phyloP scores from a whole-genome alignment of 345 rosid genomes.

The Arabis hirsuta region DNA sequence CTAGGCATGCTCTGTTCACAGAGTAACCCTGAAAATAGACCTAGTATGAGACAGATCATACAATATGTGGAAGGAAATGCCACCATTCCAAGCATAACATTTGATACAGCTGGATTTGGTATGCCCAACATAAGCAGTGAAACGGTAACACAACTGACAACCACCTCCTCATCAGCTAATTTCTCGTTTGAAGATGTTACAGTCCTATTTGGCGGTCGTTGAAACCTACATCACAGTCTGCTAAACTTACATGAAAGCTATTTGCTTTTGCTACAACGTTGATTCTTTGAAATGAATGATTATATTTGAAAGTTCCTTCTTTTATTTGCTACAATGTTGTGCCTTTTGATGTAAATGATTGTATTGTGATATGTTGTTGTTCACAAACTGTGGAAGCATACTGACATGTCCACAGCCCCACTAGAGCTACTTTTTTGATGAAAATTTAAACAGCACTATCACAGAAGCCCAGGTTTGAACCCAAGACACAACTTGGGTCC shows the following conservation, averaged over 20 bases:
- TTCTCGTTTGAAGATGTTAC: slow-evolving; percentile 35
- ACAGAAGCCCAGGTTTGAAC: not conserved
- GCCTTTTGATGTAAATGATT: not conserved
- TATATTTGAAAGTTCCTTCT: not conserved
- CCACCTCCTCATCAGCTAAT: slow-evolving; percentile 37
- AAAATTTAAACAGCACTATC: not conserved
- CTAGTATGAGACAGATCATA: slow-evolving; percentile 42
- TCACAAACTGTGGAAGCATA: slow-evolving; percentile 5
- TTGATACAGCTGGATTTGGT: slow-evolving; percentile 37
- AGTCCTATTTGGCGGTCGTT: slow-evolving; percentile 33
- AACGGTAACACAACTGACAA: slow-evolving; percentile 21
- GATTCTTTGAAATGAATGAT: not conserved
- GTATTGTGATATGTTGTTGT: slow-evolving; percentile 12
- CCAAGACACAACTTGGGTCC: not conserved
- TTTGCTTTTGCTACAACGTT: not conserved
- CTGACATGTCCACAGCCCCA: not conserved
- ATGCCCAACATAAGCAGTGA: slow-evolving; percentile 39
- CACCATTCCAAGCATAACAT: slow-evolving; percentile 17
- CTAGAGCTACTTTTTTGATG: not conserved
- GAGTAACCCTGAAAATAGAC: slow-evolving; percentile 33
- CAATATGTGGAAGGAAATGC: slow-evolving; percentile 46
- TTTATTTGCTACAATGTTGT: not conserved
- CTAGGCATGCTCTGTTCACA: slow-evolving; percentile 53
- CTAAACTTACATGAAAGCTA: slow-evolving; percentile 1
- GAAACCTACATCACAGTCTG: slow-evolving; percentile 20